A percentile compares a stretch with the other conserved stretches of the same genome.
phyloP scores from a whole-genome alignment of 176 grass and related monocot species.

The Poa annua region DNA sequence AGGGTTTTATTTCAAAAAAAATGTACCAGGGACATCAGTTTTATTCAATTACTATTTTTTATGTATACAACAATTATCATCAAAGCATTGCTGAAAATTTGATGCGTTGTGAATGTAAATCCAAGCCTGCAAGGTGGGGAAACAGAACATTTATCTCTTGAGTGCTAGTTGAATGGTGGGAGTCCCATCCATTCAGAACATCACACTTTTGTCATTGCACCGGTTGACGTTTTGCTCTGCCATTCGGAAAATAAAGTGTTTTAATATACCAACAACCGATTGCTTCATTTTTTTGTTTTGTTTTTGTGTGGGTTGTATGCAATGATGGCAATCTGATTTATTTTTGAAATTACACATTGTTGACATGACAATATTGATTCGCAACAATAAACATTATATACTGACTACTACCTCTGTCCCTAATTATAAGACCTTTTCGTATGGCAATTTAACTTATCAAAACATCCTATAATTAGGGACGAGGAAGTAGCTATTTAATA shows the following conservation, averaged over 20 bases:
- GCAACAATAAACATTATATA: too few species aligned
- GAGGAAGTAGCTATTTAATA: too few species aligned
- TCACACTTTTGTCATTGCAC: constrained; percentile 32
- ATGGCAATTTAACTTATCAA: too few species aligned
- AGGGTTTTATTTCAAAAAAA: too few species aligned
- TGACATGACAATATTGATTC: too few species aligned
- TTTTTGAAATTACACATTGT: too few species aligned
- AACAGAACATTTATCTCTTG: neutral
- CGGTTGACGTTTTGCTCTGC: constrained; percentile 33
- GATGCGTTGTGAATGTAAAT: neutral
- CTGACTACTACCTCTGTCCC: too few species aligned
- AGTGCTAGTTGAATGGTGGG: constrained; percentile 11
- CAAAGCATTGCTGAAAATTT: neutral
- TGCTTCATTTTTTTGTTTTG: neutral
- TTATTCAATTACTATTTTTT: neutral
- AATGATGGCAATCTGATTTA: too few species aligned
- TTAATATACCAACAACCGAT: constrained; percentile 1
- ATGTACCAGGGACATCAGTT: neutral
- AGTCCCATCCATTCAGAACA: constrained; percentile 3
- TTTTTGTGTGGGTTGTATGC: too few species aligned
- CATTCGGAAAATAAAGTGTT: constrained; percentile 13
- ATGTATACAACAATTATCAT: neutral
- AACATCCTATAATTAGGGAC: too few species aligned
- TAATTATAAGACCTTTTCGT: too few species aligned
- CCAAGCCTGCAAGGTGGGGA: neutral